Evolutionary conservation across 1,284 basidiomycete genomes (phyloP), one percentile per base, ranked within the genome.

Genomic region (Chalciporus sp.): DNA sequence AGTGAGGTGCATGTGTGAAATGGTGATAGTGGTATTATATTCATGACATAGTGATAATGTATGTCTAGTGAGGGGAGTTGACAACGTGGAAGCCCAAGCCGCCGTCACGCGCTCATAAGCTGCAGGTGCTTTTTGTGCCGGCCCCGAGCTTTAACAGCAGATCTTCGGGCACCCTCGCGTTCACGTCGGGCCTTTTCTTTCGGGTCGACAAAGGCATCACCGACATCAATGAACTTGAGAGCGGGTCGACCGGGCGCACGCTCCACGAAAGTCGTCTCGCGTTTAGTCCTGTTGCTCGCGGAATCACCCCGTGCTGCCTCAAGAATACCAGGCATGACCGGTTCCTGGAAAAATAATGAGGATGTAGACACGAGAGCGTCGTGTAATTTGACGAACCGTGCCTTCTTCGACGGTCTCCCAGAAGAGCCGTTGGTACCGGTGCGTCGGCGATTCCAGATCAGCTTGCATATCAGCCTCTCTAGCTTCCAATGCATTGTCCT

Each of bases 331-430:
- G 85, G 79, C 42, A 88, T 72, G 42, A 85, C 68, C 10, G 84
- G 81, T 63, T 84, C 79, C 88, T 65, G 52, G 7, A 51, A 19
- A 12, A 43, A 47, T 51, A n/a, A 8, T 58, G 40, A 54, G 46
- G 39, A 33, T 42, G 11, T 10, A 29, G 23, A 7, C 41, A 28
- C 46, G 5, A 46, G 7, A 37, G 19, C 20, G 42, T 16, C 42
- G 46, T 43, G 17, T 48, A 8, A 27, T 40, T 46, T 17, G 42
- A 74, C 83, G 42, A 63, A 88, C 88, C 67, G 80, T 70, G 58
- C 78, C 80, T 61, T 90, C 88, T 12, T 76, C 75, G 29, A 85
- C 78, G 43, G 85, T 81, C 66, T 91, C 88, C 86, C 88, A 91
- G 69, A 87, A 90, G 49, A 83, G 72, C 35, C 85, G 79, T 60